Base-by-base conservation (phyloP, 2,329 filamentous ascomycete species). In the Trichoderma guizhouense region DNA sequence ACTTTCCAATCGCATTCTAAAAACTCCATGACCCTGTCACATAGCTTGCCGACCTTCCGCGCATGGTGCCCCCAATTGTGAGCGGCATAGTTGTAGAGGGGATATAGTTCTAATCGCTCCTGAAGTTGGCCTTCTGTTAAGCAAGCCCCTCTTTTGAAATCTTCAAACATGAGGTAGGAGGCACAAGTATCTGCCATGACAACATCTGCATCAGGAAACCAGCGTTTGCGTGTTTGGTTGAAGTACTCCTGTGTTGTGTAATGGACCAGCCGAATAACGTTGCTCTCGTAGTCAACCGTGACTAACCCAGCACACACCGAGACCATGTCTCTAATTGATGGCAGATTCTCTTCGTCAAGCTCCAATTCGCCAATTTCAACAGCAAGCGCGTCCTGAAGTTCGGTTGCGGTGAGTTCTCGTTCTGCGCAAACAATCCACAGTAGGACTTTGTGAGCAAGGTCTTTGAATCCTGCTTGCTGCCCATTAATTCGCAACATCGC, bases 211-310 rank as follows among this genome's bases (percentile, higher is more conserved):
- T 53, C 14, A 9, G 57, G 68, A n/a, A 71, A 71, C 68, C 68
- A 71, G 7, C 12, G n/a, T 5, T 14, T 7, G 7, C 51, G n/a
- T 14, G 39, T 65, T 24, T 47, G 39, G 8, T 26, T 28, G 2
- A 71, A 71, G 30, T 65, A 71, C 11, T 71, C 28, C 18, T 71
- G 68, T 7, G 68, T 32, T 2, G 68, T 64, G 9, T 71, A 64
- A 32, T 71, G 68, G 1, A 71, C 58, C 3, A 71, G 7, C 57
- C 68, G 15, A 4, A 71, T 55, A 9, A 65, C 24, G 14, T 26
- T 57, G n/a, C 68, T 71, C 14, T 71, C 28, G 15, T 64, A 8
- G 60, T 71, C 68, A 7, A 71, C 43, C 1, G 60, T 65, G 14
- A 71, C 36, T 14, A 71, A 24, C 5, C 68, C 68, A 21, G 58